Percentiles rank a stretch among this genome's conserved stretches.
These are phyloP conservation scores for Solanum peruvianum DNA, from an alignment of 257 asterid species.

Conservation along the genomic window DNA sequence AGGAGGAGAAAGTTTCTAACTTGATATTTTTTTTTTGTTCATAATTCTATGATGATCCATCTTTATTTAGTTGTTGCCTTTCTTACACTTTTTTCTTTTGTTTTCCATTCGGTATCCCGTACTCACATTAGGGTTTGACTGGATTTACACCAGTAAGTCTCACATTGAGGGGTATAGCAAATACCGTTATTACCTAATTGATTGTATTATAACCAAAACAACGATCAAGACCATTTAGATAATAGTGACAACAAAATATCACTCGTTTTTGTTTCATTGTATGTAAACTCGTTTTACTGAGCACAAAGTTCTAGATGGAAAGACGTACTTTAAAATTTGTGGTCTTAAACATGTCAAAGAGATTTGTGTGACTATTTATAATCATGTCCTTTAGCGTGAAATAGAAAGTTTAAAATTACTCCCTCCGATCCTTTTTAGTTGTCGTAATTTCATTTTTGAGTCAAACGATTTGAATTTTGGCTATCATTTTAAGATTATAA, in stretches of 20 bases:
- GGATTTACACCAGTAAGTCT: too few species aligned
- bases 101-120: rapidly evolving
- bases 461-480: too few species aligned
- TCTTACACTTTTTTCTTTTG: too few species aligned
- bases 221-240: not conserved
- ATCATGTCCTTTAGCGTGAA: rapidly evolving
- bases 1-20: conserved; percentile 32
- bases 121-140: not conserved
- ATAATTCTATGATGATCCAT: not conserved
- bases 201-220: not conserved
- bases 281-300: not conserved
- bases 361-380: not conserved
- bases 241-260: not conserved
- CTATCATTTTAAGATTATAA: not conserved
- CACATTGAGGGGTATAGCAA: not conserved
- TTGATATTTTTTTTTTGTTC: not conserved
- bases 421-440: too few species aligned
- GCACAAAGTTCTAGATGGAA: not conserved
- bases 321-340: not conserved
- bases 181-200: not conserved
- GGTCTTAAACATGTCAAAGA: not conserved
- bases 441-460: too few species aligned
- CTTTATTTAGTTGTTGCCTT: not conserved
- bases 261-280: not conserved
- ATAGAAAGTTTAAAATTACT: not conserved